Evolutionary conservation across 345 rosid species (phyloP), one percentile per base, ranked within the genome.

Genomic region (Anacardium occidentale): DNA sequence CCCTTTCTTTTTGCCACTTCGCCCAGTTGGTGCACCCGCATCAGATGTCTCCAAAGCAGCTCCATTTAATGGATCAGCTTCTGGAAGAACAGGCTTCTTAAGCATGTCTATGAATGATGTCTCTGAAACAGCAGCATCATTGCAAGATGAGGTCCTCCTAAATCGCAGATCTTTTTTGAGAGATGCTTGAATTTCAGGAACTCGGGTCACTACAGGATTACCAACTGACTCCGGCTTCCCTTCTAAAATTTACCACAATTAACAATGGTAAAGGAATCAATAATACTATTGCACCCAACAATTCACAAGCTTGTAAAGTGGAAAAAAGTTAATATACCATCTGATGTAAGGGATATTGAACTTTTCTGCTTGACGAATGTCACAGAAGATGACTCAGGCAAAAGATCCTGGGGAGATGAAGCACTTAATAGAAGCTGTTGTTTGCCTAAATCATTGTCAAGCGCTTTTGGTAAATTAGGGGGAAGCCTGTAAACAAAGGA

Each of bases 21-120:
- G 78, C 45, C 72, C 77, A 0, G 21, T 62, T 21, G 70, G 76
- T 1, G 64, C 57, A 47, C 64, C 76, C 34, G 61, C 63, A 24
- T 86, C 86, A 15, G 71, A 74, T 51, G 77, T 20, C 55, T 86
- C 90, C 22, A 74, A 67, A 51, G 68, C 62, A 42, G 66, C 57
- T 56, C 22, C 56, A 29, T 62, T 74, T 11, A 20, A 63, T 18
- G 71, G 50, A 34, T 76, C 80, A 10, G 51, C 20, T 29, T 69
- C 77, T 0, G 50, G 72, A 37, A 10, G 60, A 52, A 64, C 75
- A 0, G 76, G 74, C 48, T 73, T 87, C 81, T 80, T 89, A 53
- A 89, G 87, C 92, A 91, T 85, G 75, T 91, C 98, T 4, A 88
- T 89, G 71, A 91, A 93, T 20, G 97, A 91, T 29, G 96, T 75